Evolutionary conservation across 2,329 filamentous ascomycete species (phyloP).

Genomic region (Cucurbitaria berberidis): DNA sequence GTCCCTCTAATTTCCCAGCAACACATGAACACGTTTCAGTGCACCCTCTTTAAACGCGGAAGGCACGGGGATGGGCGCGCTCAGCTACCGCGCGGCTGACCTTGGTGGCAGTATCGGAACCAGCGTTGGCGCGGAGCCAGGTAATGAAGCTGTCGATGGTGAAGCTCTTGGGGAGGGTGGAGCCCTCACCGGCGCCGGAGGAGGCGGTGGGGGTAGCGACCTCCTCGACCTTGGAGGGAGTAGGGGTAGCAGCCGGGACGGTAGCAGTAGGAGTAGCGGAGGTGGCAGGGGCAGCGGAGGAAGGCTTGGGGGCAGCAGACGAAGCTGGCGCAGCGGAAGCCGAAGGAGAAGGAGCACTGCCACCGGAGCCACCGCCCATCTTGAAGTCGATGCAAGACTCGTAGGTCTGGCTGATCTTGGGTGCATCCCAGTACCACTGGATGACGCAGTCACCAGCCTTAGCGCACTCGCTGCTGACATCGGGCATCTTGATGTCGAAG

Average conservation of each 20-base stretch:
- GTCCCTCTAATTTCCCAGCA: constrained; percentile 9
- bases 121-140: constrained; percentile 39
- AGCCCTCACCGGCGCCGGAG: constrained; percentile 15
- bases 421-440: constrained; percentile 69
- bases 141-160: constrained; percentile 43
- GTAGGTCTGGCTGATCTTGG: constrained; percentile 65
- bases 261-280: constrained; percentile 13
- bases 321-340: constrained; percentile 12
- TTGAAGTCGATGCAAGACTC: constrained; percentile 68
- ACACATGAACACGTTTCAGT: neutral
- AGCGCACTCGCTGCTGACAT: constrained; percentile 55
- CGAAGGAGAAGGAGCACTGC: constrained; percentile 16
- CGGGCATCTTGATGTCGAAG: constrained; percentile 63
- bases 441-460: constrained; percentile 61
- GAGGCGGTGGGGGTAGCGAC: constrained; percentile 13
- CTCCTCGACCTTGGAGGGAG: constrained; percentile 13
- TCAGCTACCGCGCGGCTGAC: constrained; percentile 32
- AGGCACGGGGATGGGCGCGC: constrained; percentile 37
- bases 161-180: constrained; percentile 37
- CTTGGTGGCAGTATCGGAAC: constrained; percentile 28
- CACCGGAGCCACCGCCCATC: constrained; percentile 43
- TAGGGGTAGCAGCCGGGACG: constrained; percentile 10
- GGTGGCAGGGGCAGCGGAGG: constrained; percentile 16
- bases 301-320: constrained; percentile 6
- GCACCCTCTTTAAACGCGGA: constrained; percentile 23